Evolutionary conservation across 1,284 basidiomycete genomes (phyloP).

Genomic region (Somion occarium): DNA sequence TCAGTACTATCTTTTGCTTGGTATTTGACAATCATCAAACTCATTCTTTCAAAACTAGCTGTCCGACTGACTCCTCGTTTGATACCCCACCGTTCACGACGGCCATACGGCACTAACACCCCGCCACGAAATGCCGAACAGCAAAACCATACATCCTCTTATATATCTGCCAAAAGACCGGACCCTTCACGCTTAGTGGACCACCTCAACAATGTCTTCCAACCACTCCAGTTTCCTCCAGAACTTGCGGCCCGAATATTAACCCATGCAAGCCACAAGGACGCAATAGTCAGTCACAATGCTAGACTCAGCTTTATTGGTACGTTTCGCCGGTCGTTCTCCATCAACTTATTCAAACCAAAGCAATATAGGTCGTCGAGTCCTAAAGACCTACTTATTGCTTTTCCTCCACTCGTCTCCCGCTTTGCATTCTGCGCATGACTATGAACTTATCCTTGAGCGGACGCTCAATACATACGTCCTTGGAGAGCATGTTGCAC

Average conservation of each 20-base stretch:
- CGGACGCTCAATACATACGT: constrained; percentile 61
- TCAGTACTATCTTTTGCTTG: background rate
- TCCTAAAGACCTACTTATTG: constrained; percentile 66
- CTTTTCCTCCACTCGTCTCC: constrained; percentile 65
- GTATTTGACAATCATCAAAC: background rate
- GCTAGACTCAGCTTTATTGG: constrained; percentile 66
- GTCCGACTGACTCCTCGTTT: background rate
- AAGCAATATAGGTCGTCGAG: constrained; percentile 54
- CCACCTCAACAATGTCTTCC: constrained; percentile 60
- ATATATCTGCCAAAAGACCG: background rate
- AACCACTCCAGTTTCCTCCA: constrained; percentile 60
- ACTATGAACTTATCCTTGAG: constrained; percentile 50
- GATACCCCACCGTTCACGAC: background rate
- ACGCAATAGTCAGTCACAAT: constrained; percentile 64
- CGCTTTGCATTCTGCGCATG: constrained; percentile 36
- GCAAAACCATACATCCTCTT: background rate
- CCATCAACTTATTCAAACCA: background rate
- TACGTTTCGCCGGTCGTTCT: too few species aligned
- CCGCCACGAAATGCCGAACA: background rate
- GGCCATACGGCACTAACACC: background rate
- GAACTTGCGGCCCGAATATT: constrained; percentile 67
- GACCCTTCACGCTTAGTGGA: constrained; percentile 30
- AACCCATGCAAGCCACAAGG: constrained; percentile 69
- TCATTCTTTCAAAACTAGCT: background rate
- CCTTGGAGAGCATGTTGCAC: constrained; percentile 67